Base-by-base conservation (phyloP, 495 filamentous ascomycete genomes). In the Lindgomyces ingoldianus region DNA sequence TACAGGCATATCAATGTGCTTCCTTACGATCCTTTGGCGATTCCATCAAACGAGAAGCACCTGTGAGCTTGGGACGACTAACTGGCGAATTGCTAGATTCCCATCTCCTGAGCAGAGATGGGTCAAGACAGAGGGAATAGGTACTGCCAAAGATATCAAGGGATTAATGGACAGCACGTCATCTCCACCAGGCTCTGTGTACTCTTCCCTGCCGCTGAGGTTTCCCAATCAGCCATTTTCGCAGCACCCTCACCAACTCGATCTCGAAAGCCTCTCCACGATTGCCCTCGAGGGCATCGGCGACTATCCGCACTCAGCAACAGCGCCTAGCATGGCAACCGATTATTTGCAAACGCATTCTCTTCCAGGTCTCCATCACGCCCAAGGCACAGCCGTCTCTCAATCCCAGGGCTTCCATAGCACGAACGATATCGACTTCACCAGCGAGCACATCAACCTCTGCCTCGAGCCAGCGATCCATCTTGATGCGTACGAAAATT, bases 341-440 rank as follows among this genome's bases (percentile, higher is more conserved):
- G 65, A 68, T 50, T 63, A 57, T 45, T 57, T 49, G 1, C 60
- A 60, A 22, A 33, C 64, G 8, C 65, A 64, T 12, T 63, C 54
- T 3, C 41, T 60, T 1, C 54, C 56, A 12, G 55, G 45, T 33
- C 54, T 69, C 4, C 9, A 60, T 1, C 65, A 68, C 27, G 57
- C 53, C 1, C 59, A 68, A 22, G 65, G 59, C 50, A 26, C 56
- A 8, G 4, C 25, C 6, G n/a, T 33, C 47, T 18, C 39, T 1
- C 57, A 61, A 8, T 9, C 42, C n/a, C 67, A 64, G 10, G 39
- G 53, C 44, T 60, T 27, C 54, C 44, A 46, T 26, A 48, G 55
- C 29, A 45, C 61, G 0, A 66, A 72, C 33, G 55, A 64, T 18
- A 39, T 69, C 29, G 69, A 72, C 41, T 72, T 72, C 58, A 60